A percentile compares a stretch with the other conserved stretches of the same genome.
phyloP scores from a whole-genome alignment of 2,329 filamentous ascomycete genomes.

The Diaporthe humulicola region DNA sequence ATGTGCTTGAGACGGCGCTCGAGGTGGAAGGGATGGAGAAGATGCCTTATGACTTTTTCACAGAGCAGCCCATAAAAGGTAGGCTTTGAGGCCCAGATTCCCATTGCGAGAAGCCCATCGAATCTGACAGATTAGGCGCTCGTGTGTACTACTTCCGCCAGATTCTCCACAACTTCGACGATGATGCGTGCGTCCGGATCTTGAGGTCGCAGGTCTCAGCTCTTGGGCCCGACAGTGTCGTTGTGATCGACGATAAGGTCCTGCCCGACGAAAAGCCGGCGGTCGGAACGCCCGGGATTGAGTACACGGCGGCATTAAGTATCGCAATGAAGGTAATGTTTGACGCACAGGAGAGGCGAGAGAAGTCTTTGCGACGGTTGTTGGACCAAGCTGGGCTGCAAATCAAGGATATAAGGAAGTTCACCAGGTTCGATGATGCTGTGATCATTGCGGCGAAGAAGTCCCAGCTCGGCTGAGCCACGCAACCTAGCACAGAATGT shows the following conservation, averaged over 20 bases:
- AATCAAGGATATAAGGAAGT: slow-evolving; percentile 43
- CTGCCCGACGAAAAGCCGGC: slow-evolving; percentile 41
- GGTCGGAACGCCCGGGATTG: slow-evolving; percentile 38
- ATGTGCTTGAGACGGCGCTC: slow-evolving; percentile 42
- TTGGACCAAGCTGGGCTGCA: slow-evolving; percentile 42
- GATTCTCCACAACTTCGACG: slow-evolving; percentile 47
- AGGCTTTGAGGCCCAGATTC: neutral
- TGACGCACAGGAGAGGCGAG: slow-evolving; percentile 44
- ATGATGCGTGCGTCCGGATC: slow-evolving; percentile 44
- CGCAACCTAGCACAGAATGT: neutral
- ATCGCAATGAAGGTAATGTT: slow-evolving; percentile 46
- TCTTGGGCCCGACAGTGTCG: slow-evolving; percentile 42
- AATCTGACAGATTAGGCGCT: slow-evolving; percentile 39
- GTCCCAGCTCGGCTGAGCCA: neutral
- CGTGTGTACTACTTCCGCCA: slow-evolving; percentile 47
- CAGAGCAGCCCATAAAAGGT: slow-evolving; percentile 46
- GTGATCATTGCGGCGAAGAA: slow-evolving; percentile 42
- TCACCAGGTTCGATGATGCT: slow-evolving; percentile 43
- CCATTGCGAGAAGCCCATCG: no score
- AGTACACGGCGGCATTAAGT: slow-evolving; percentile 43
- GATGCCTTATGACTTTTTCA: slow-evolving; percentile 41
- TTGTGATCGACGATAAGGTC: slow-evolving; percentile 46
- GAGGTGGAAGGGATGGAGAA: slow-evolving; percentile 43
- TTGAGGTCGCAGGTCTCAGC: slow-evolving; percentile 40
- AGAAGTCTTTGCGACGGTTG: slow-evolving; percentile 44